Base-by-base conservation (phyloP, 2,329 filamentous ascomycete species). In the Cordyceps javanica region DNA sequence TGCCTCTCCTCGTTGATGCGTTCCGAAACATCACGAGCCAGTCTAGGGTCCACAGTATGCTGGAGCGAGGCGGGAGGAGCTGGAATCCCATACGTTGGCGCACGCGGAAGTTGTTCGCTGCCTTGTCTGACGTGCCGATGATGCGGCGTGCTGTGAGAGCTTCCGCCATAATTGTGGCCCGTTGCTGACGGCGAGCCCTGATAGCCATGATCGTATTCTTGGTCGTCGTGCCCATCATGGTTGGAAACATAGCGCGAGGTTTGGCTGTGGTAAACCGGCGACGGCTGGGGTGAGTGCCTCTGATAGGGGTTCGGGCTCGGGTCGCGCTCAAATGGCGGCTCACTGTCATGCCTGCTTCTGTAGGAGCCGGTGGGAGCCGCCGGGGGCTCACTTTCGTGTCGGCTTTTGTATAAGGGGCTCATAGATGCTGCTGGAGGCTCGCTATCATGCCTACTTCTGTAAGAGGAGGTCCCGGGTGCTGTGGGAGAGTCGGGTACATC, bases 401-500 rank as follows among this genome's bases (percentile, higher is more conserved):
- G 56, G 45, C 38, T 45, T 39, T 42, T 32, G 36, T 42, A 42
- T 13, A 41, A 51, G 44, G 25, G 39, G 42, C 19, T 14, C 26
- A 52, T 16, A 23, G n/a, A 56, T 14, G 36, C 9, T 13, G 21
- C 21, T 38, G 34, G 34, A 38, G 34, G 34, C 34, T 38, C 34
- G n/a, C 25, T 45, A 16, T 14, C 42, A 26, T 55, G 45, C 34
- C 55, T 52, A 21, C 38, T 38, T 28, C 44, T 30, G 26, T 32
- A 42, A 36, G 42, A 45, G 21, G 30, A 48, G 25, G 13, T n/a
- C 26, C 26, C 32, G 10, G 26, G 57, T 8, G 58, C 60, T 4
- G 62, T 63, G 1, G 75, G 73, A 1, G 80, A 79, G 50, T 85
- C 82, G 4, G 84, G 83, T 6, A 79, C 82, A 61, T 88, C 85